Evolutionary conservation across 257 asterid genomes (phyloP).

Genomic region (Plantago elongata): DNA sequence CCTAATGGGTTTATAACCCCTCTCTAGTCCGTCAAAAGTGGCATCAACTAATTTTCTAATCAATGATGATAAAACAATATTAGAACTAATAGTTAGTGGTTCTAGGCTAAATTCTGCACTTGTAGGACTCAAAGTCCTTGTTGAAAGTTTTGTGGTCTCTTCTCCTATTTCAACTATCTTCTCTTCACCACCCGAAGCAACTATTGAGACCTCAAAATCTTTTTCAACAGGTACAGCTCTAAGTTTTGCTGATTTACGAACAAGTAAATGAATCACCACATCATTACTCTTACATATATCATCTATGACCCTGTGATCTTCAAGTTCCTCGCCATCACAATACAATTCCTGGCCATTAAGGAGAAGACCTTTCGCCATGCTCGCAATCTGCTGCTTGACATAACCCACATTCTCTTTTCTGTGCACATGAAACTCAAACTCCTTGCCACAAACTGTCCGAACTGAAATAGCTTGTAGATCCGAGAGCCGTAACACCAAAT

Average conservation of each 20-base stretch:
- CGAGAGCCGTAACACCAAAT: slow-evolving; percentile 56
- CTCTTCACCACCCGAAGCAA: neutral
- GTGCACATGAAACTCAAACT: slow-evolving; percentile 56
- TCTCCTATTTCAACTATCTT: neutral
- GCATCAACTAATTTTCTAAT: slow-evolving; percentile 33
- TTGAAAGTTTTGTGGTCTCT: slow-evolving; percentile 4
- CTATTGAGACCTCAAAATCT: slow-evolving; percentile 8
- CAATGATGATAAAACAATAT: slow-evolving; percentile 38
- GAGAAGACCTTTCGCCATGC: slow-evolving; percentile 36
- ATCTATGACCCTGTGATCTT: slow-evolving; percentile 64
- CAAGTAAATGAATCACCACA: slow-evolving; percentile 81
- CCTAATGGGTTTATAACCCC: slow-evolving; percentile 36
- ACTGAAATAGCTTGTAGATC: slow-evolving; percentile 76
- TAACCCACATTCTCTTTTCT: slow-evolving; percentile 59
- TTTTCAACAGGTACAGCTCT: slow-evolving; percentile 66
- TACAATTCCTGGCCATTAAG: slow-evolving; percentile 56
- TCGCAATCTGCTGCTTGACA: slow-evolving; percentile 65
- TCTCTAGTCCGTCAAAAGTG: slow-evolving; percentile 38
- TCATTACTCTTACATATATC: slow-evolving; percentile 57
- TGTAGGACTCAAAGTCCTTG: slow-evolving; percentile 16
- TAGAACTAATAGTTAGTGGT: slow-evolving; percentile 42
- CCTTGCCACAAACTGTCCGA: slow-evolving; percentile 62
- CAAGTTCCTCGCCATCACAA: slow-evolving; percentile 66
- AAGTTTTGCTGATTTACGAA: slow-evolving; percentile 63
- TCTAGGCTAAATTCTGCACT: slow-evolving; percentile 32